Conservation (phyloP, 129 eudicot genomes). For the Mikania micrantha region DNA sequence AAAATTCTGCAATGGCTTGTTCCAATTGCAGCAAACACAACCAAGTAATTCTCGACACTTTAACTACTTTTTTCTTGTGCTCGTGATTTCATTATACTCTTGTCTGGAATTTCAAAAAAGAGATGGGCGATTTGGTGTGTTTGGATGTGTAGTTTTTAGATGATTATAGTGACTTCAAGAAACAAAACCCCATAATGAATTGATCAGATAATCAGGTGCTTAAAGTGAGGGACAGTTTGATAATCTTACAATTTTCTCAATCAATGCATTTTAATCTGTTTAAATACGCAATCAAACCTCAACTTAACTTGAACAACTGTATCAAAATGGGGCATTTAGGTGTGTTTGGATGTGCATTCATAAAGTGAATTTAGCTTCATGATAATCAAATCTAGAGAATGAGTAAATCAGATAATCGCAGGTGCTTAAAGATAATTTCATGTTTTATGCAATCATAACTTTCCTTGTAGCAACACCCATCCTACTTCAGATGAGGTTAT, state of each 20-base stretch:
- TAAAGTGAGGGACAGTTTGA: neutral
- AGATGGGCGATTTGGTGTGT: neutral
- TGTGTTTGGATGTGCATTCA: neutral
- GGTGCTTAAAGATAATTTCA: neutral
- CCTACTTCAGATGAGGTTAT: neutral
- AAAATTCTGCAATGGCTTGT: conserved; percentile 94
- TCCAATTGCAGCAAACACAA: conserved; percentile 94
- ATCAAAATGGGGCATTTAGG: neutral
- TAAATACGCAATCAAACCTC: neutral
- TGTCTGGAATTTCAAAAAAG: neutral
- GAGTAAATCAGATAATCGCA: neutral
- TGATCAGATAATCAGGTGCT: neutral
- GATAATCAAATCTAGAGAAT: neutral
- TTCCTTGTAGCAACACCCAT: neutral
- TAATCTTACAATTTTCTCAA: no score
- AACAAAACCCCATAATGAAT: neutral
- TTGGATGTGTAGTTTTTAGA: neutral
- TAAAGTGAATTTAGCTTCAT: neutral
- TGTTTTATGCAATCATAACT: neutral
- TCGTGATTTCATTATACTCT: neutral
- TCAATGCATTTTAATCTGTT: neutral
- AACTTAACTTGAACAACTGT: neutral
- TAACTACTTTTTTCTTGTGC: neutral
- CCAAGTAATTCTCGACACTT: conserved; percentile 55
- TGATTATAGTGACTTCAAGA: neutral